Base-by-base conservation (phyloP, 768 basidiomycete species). In the Mycena chlorophos region DNA sequence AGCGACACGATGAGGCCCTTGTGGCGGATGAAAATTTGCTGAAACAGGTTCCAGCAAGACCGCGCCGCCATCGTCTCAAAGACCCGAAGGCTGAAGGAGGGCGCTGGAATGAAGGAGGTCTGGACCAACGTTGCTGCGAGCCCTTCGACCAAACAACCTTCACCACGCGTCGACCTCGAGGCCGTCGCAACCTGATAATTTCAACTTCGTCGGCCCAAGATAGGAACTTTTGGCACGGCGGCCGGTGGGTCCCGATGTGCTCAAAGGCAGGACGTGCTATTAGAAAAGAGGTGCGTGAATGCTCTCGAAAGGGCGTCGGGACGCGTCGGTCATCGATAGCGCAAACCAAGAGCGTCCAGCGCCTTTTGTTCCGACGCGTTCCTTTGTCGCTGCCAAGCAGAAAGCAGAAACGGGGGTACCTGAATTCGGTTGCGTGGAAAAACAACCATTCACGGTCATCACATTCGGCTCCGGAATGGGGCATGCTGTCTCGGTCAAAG, bases 21-120 rank as follows among this genome's bases (percentile, higher is more conserved):
- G 13, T 42, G 6, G 10, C 25, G 23, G 13, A 20, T 26, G 38
- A 23, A 27, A 25, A 46, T 26, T 13, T 46, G 23, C 45, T 27
- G n/a, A 13, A 23, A 46, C 45, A 28, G 27, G 26, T 26, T 20
- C 39, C 25, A 48, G 49, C n/a, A 49, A 30, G 19, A 25, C 23
- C 5, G 6, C 50, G 14, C 17, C 23, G 22, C 10, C 17, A 26
- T 1, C 23, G 31, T 16, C 4, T 12, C 4, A 20, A 29, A 49
- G 17, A 34, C 3, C 19, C 23, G 27, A 45, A 31, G 54, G 54
- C 30, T 56, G 39, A 50, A 55, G 29, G n/a, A 19, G 42, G 42
- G 22, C 55, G 56, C 53, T 30, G 27, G 26, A 23, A 16, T 28
- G 16, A 49, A 60, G 27, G 17, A 25, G 37, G 40, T 42, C 40